phyloP scores from a whole-genome alignment of 2,329 filamentous ascomycete species.

The Calonectria leucothoes region DNA sequence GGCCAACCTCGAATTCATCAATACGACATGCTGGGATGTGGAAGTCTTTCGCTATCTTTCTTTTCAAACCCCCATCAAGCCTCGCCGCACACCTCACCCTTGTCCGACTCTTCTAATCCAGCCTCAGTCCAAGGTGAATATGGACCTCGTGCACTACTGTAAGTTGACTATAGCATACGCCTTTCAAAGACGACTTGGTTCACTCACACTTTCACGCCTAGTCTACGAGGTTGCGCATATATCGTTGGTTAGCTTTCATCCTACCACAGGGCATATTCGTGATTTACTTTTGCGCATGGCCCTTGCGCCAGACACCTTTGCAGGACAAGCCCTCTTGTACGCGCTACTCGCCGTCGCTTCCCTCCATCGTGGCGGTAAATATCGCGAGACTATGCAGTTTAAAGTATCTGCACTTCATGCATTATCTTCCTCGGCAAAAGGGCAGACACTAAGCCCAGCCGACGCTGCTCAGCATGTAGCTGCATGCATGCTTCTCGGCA shows the following conservation, averaged over 20 bases:
- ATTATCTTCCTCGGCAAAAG: slow-evolving; percentile 9
- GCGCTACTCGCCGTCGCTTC: slow-evolving; percentile 33
- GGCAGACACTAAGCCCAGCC: neutral
- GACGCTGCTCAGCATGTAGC: slow-evolving; percentile 33
- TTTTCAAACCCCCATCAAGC: neutral
- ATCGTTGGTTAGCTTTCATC: slow-evolving; percentile 26
- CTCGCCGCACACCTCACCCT: rapidly evolving
- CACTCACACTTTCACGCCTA: neutral
- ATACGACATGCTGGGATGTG: slow-evolving; percentile 29
- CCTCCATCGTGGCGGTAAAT: slow-evolving; percentile 20
- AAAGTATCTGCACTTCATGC: slow-evolving; percentile 30
- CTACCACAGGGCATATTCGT: slow-evolving; percentile 11
- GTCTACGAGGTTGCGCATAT: slow-evolving; percentile 25
- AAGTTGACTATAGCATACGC: neutral
- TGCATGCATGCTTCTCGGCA: slow-evolving; percentile 33
- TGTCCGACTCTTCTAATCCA: neutral
- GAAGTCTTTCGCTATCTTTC: neutral
- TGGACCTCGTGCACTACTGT: slow-evolving; percentile 31
- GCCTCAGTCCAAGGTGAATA: neutral
- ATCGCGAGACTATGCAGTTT: slow-evolving; percentile 19
- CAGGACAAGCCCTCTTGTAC: slow-evolving; percentile 26
- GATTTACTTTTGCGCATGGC: slow-evolving; percentile 26
- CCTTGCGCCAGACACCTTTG: neutral
- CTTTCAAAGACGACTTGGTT: neutral
- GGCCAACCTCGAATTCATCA: slow-evolving; percentile 21